Evolutionary conservation across 805 yeast species (phyloP), one percentile per base, ranked within the genome.

Genomic region (Saccharomycopsis selenospora): DNA sequence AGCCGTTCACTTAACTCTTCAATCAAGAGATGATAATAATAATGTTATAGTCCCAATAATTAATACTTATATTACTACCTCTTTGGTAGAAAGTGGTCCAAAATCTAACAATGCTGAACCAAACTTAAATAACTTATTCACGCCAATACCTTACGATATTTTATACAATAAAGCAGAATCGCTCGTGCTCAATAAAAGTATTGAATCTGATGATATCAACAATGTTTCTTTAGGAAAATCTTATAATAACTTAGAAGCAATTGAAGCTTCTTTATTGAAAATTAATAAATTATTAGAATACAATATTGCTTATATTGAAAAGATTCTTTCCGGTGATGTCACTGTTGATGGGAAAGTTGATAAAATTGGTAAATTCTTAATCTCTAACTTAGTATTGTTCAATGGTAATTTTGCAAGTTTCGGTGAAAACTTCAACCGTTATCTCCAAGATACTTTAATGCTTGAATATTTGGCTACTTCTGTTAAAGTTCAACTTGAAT

Each of bases 391-490:
- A 62, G 71, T 71, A 57, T 68, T 69, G 57, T 75, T 72, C 53
- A 68, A 72, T 50, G 71, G 78, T 49, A 59, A 62, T 48, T 55
- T 57, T 54, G 77, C 75, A 41, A 72, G 72, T 45, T 70, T 84
- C 58, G 78, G 76, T 60, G 66, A 71, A 55, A 73, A 80, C 53
- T 79, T 86, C 72, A 79, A 77, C 61, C 72, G 76, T 30, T 89
- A 85, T 63, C 71, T 82, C 61, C 88, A 85, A 64, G 95, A 88
- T 59, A 80, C 87, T 40, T 72, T 85, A 53, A 77, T 87, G 79
- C 76, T 88, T 54, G 91, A 85, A 62, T 85, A 82, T 62, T 73
- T 88, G 66, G 82, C 95, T 49, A 79, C 82, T 56, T 85, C 93
- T 48, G 80, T 88, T 58, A 85, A 84, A 69, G 84, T 88, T 55